phyloP scores from a whole-genome alignment of 177 flowering plant genomes.

The Vitis hybrid region DNA sequence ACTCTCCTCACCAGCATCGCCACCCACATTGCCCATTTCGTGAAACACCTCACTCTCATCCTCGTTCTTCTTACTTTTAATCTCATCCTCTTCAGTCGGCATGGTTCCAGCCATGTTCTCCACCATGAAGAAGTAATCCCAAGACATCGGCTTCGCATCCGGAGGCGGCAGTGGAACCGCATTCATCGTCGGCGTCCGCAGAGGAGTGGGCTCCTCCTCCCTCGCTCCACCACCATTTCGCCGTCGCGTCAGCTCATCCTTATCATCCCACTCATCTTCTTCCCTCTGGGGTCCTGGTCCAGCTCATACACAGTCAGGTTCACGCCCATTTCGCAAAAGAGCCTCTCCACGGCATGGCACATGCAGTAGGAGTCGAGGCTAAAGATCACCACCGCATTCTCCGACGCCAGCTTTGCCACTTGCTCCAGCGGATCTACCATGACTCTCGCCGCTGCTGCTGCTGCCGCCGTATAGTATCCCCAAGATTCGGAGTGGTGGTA shows the following conservation, averaged over 20 bases:
- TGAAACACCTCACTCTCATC: no score
- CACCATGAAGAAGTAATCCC: constrained; percentile 73
- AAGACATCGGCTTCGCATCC: constrained; percentile 43
- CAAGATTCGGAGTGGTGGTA: constrained; percentile 38
- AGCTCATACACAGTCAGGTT: no score
- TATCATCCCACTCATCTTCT: constrained; percentile 58
- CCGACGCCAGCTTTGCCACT: constrained; percentile 51
- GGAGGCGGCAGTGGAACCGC: constrained; percentile 44
- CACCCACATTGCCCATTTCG: no score
- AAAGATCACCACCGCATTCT: constrained; percentile 76
- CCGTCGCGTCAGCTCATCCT: constrained; percentile 24
- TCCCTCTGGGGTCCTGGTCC: constrained; percentile 51
- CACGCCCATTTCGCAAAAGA: no score
- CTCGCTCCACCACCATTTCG: constrained; percentile 8
- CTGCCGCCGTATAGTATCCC: constrained; percentile 35
- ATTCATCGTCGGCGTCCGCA: constrained; percentile 13
- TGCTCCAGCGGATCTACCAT: constrained; percentile 47
- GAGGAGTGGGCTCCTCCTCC: constrained; percentile 14
- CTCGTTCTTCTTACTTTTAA: constrained; percentile 9
- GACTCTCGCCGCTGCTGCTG: constrained; percentile 4
- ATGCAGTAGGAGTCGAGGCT: constrained; percentile 58
- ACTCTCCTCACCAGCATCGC: no score
- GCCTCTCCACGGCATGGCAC: no score
- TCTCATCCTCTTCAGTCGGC: constrained; percentile 23
- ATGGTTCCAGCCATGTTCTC: constrained; percentile 36